Conservation (phyloP, 108 stramenopile genomes). For the Bacterosira constricta region DNA sequence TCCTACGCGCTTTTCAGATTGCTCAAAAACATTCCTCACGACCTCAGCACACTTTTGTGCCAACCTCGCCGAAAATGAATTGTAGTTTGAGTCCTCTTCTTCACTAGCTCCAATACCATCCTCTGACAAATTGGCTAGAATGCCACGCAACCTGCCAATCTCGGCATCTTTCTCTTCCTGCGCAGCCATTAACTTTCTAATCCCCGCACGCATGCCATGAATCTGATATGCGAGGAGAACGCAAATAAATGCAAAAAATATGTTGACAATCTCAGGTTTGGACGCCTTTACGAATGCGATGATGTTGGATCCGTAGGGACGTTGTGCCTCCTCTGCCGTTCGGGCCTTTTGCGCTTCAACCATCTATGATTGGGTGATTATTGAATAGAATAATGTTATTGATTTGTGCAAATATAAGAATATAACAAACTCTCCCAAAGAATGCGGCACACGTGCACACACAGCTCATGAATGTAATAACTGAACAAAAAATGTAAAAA, state of each 20-base stretch:
- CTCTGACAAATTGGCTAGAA: constrained; percentile 9
- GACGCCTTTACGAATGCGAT: constrained; percentile 34
- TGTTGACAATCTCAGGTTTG: constrained; percentile 51
- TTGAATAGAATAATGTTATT: background rate
- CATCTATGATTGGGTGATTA: constrained; percentile 13
- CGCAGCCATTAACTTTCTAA: constrained; percentile 33
- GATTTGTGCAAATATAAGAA: no score
- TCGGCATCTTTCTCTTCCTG: constrained; percentile 25
- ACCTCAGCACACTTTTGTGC: constrained; percentile 32
- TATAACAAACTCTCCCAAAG: no score
- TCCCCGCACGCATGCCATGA: constrained; percentile 34
- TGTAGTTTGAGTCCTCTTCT: constrained; percentile 3
- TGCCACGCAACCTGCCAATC: constrained; percentile 9
- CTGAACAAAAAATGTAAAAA: background rate
- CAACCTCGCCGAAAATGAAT: constrained; percentile 22
- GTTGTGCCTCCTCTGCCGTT: constrained; percentile 13
- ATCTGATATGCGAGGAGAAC: constrained; percentile 55
- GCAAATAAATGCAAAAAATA: constrained; percentile 52
- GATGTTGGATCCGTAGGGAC: constrained; percentile 31
- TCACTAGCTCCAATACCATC: background rate
- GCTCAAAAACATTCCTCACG: constrained; percentile 14
- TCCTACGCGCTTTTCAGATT: constrained; percentile 31
- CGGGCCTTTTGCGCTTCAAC: constrained; percentile 32
- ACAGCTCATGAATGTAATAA: background rate
- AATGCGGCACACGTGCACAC: no score